These are phyloP conservation scores for Fomes fomentarius DNA, from an alignment of 1,284 basidiomycete genomes.

Conservation along the genomic window DNA sequence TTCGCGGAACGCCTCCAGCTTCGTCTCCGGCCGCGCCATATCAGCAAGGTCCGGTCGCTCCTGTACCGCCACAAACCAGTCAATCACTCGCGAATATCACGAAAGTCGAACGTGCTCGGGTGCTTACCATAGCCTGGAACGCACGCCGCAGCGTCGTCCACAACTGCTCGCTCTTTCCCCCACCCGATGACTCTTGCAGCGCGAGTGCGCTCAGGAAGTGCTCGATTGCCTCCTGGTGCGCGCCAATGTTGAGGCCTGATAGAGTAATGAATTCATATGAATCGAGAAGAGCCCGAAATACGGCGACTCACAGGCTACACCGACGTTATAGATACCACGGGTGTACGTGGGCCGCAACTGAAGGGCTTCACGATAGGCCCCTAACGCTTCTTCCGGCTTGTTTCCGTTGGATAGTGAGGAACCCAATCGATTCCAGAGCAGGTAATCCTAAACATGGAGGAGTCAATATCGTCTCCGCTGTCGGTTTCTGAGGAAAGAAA, in stretches of 20 bases:
- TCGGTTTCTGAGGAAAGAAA: too few species aligned
- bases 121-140: slow-evolving; percentile 75
- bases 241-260: slow-evolving; percentile 91
- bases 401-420: slow-evolving; percentile 96
- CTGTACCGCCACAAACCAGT: slow-evolving; percentile 36
- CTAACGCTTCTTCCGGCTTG: slow-evolving; percentile 94
- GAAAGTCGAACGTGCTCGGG: slow-evolving; percentile 26
- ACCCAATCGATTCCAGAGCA: slow-evolving; percentile 96
- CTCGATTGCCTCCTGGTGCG: slow-evolving; percentile 95
- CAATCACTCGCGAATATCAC: slow-evolving; percentile 1
- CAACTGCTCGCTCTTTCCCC: slow-evolving; percentile 80
- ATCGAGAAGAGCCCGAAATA: background rate
- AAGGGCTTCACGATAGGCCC: slow-evolving; percentile 94
- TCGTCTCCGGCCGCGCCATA: slow-evolving; percentile 56
- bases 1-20: slow-evolving; percentile 69
- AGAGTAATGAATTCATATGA: background rate
- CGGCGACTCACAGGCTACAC: slow-evolving; percentile 83
- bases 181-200: slow-evolving; percentile 69
- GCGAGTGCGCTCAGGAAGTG: slow-evolving; percentile 94
- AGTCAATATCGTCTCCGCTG: too few species aligned
- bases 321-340: slow-evolving; percentile 96
- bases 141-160: slow-evolving; percentile 94
- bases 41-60: slow-evolving; percentile 68
- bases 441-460: slow-evolving; percentile 71
- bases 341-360: slow-evolving; percentile 95